phyloP scores from a whole-genome alignment of 2,329 filamentous ascomycete genomes.

The Ceratocystis ficicola region DNA sequence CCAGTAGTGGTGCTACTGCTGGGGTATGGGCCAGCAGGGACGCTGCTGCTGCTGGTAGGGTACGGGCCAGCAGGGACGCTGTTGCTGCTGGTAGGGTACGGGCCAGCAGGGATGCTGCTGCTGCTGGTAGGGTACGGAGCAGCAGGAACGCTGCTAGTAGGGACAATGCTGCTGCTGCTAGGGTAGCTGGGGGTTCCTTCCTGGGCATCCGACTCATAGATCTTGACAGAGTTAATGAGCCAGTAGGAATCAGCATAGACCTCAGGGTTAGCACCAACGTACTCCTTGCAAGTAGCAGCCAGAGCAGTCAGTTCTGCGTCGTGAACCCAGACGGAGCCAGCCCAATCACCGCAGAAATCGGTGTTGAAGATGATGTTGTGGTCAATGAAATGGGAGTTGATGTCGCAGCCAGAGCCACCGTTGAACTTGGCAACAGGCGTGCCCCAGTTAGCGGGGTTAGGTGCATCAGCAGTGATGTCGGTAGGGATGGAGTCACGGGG shows the following conservation, averaged over 20 bases:
- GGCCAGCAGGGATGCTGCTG: too few relatives aligned
- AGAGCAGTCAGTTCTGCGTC: conserved; percentile 47
- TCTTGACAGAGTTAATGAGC: conserved; percentile 58
- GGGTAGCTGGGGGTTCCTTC: too few relatives aligned
- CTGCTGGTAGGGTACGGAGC: too few relatives aligned
- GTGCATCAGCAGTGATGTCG: conserved; percentile 47
- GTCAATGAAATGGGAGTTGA: conserved; percentile 54
- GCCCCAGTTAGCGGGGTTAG: conserved; percentile 58
- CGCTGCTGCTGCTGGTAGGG: too few relatives aligned
- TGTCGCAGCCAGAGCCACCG: conserved; percentile 55
- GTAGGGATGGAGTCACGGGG: conserved; percentile 50
- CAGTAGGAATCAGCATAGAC: conserved; percentile 66
- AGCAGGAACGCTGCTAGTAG: too few relatives aligned
- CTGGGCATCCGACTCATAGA: conserved; percentile 32
- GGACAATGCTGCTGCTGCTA: too few relatives aligned
- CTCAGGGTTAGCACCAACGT: conserved; percentile 56
- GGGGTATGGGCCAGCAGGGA: too few relatives aligned
- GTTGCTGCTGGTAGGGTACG: too few relatives aligned
- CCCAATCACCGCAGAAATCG: conserved; percentile 82
- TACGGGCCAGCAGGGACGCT: too few relatives aligned
- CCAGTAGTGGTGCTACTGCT: background rate
- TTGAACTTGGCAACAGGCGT: conserved; percentile 55
- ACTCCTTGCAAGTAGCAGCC: conserved; percentile 56
- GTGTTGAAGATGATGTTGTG: conserved; percentile 73
- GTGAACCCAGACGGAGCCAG: conserved; percentile 52